Evolutionary conservation across 768 basidiomycete genomes (phyloP), one percentile per base, ranked within the genome.

Genomic region (Rhodosporidiobolus odoratus): DNA sequence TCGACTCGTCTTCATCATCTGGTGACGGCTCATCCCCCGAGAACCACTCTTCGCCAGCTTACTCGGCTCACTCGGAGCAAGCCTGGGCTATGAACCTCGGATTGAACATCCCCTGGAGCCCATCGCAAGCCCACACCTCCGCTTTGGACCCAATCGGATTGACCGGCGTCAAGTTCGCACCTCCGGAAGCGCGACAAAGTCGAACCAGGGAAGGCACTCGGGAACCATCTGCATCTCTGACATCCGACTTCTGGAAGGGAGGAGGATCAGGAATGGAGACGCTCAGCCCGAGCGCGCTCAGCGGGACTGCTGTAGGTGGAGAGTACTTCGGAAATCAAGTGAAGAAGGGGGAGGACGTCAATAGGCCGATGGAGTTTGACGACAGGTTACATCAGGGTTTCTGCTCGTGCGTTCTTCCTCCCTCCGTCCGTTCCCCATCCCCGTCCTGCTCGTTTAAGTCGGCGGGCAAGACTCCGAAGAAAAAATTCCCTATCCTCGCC

Each of bases 381-480:
- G 66, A 75, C 66, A 63, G 73, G 73, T 62, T 75, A 41, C 65
- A 72, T 62, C 60, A 67, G 38, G 57, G 74, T 56, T 57, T 61
- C 16, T 62, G 74, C 73, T 63, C 71, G 75, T 76, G 45, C 69
- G 75, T 72, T n/a, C 7, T 32, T 15, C 25, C 25, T 25, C 48
- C 59, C 7, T 48, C 64, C 5, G 27, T 30, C 72, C 21, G 68
- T 58, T 30, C 62, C 65, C 13, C 38, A 48, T 12, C 73, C 62
- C 38, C 75, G 74, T n/a, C 56, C 69, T 27, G 43, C 43, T 47
- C 59, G 2, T 23, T 41, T 12, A 17, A 13, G 40, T 38, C 41
- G 10, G 16, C n/a, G n/a, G n/a, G n/a, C n/a, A n/a, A n/a, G n/a
- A n/a, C n/a, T n/a, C n/a, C n/a, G n/a, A n/a, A n/a, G n/a, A n/a